Percentiles rank a stretch among this genome's conserved stretches.
These are phyloP conservation scores for Bipolaris oryzae DNA, from an alignment of 2,329 filamentous ascomycete species.

Conservation along the genomic window DNA sequence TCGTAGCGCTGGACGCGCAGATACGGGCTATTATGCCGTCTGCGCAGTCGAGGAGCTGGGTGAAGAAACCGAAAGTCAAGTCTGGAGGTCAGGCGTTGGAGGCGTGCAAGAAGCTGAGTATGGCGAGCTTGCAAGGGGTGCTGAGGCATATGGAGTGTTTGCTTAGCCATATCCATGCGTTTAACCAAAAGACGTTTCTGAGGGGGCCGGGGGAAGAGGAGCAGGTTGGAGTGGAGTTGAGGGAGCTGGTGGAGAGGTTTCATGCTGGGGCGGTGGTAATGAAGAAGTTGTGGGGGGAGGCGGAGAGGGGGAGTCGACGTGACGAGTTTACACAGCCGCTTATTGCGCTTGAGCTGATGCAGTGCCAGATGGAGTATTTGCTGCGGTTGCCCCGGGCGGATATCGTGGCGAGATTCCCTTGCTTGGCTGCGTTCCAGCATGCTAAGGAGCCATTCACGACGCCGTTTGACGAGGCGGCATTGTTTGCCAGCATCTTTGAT, in stretches of 20 bases:
- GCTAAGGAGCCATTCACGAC: conserved; percentile 19
- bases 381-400: conserved; percentile 21
- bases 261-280: conserved; percentile 11
- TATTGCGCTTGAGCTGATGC: conserved; percentile 19
- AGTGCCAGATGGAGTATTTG: conserved; percentile 21
- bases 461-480: conserved; percentile 23
- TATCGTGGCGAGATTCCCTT: conserved; percentile 15
- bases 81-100: not conserved
- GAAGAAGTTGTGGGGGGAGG: conserved; percentile 9
- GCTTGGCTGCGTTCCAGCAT: conserved; percentile 12
- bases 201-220: conserved; percentile 19
- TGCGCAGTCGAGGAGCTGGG: conserved; percentile 28
- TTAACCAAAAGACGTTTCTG: conserved; percentile 28
- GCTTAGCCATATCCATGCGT: conserved; percentile 33
- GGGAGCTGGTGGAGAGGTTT: conserved; percentile 16
- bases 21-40: conserved; percentile 38
- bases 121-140: conserved; percentile 15
- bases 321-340: conserved; percentile 8
- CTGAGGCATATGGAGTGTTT: conserved; percentile 30
- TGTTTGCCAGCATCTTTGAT: conserved; percentile 25
- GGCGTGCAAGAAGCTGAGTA: conserved; percentile 6
- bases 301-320: not conserved
- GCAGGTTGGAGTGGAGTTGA: conserved; percentile 14
- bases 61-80: conserved; percentile 24
- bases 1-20: conserved; percentile 41